Conservation (phyloP, 257 asterid species). For the Plantago major region DNA sequence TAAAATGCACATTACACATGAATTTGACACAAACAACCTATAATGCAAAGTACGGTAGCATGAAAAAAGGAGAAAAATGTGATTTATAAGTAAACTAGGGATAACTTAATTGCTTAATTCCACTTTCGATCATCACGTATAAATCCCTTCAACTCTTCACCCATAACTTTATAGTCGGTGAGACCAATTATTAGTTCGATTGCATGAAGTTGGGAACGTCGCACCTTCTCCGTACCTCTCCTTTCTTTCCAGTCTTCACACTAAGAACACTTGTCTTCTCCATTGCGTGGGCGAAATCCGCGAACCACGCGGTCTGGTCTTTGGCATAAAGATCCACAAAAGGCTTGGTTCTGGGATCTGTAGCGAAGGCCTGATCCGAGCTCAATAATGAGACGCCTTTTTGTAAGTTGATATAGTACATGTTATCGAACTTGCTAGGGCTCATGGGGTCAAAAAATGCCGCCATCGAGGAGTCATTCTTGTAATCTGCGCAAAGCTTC, state of each 20-base stretch:
- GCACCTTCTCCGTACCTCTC: slow-evolving; percentile 87
- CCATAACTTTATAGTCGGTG: neutral
- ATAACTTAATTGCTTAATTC: neutral
- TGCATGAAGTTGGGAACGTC: slow-evolving; percentile 42
- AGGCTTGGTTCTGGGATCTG: slow-evolving; percentile 62
- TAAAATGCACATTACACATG: too few relatives aligned
- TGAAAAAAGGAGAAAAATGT: too few relatives aligned
- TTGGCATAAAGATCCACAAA: slow-evolving; percentile 65
- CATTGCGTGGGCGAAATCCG: slow-evolving; percentile 51
- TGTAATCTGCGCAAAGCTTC: slow-evolving; percentile 47
- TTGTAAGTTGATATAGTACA: slow-evolving; percentile 45
- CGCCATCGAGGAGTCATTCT: slow-evolving; percentile 29
- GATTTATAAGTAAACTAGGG: too few relatives aligned
- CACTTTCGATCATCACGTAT: slow-evolving; percentile 1
- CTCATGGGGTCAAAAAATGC: slow-evolving; percentile 81
- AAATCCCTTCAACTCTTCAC: neutral
- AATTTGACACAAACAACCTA: too few relatives aligned
- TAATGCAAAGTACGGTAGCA: too few relatives aligned
- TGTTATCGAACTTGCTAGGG: slow-evolving; percentile 82
- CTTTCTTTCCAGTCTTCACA: slow-evolving; percentile 51
- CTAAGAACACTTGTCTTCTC: slow-evolving; percentile 47
- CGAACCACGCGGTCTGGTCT: slow-evolving; percentile 51
- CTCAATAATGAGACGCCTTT: slow-evolving; percentile 55
- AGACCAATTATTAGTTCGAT: neutral
- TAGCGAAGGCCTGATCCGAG: slow-evolving; percentile 54